A percentile compares a stretch with the other conserved stretches of the same genome.
Conservation (phyloP, 2,329 filamentous ascomycete genomes). For the Clonostachys sp. region DNA sequence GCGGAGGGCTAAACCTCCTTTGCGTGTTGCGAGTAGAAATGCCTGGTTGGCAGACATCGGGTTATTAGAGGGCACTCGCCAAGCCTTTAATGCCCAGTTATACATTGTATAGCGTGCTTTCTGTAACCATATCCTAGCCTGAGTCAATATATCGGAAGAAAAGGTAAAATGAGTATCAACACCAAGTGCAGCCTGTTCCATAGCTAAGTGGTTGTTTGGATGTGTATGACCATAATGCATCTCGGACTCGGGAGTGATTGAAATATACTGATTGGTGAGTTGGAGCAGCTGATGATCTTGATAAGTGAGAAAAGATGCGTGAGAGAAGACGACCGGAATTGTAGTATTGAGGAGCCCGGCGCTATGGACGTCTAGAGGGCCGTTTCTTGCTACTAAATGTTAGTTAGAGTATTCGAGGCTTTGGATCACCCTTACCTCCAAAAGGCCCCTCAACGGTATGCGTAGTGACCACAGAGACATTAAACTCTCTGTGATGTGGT, state of each 20-base stretch:
- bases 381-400: conserved; percentile 17
- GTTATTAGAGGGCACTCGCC: conserved; percentile 36
- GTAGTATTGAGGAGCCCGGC: conserved; percentile 33
- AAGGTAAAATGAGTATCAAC: conserved; percentile 51
- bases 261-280: conserved; percentile 44
- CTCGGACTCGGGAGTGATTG: conserved; percentile 55
- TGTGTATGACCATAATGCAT: conserved; percentile 54
- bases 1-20: conserved; percentile 45
- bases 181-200: conserved; percentile 47
- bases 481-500: conserved; percentile 17
- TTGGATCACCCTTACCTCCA: conserved; percentile 7
- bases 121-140: conserved; percentile 50
- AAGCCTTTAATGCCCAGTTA: conserved; percentile 25
- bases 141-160: conserved; percentile 38
- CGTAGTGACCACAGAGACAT: conserved; percentile 40
- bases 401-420: background rate
- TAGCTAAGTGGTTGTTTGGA: conserved; percentile 25
- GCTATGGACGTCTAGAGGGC: conserved; percentile 27
- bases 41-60: conserved; percentile 50
- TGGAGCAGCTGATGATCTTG: conserved; percentile 35
- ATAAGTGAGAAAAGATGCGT: conserved; percentile 38
- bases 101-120: conserved; percentile 19
- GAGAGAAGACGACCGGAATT: conserved; percentile 46
- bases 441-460: conserved; percentile 34
- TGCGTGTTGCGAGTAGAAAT: conserved; percentile 48